Evolutionary conservation across 2,329 filamentous ascomycete species (phyloP).

Genomic region (Arthroderma uncinatum): DNA sequence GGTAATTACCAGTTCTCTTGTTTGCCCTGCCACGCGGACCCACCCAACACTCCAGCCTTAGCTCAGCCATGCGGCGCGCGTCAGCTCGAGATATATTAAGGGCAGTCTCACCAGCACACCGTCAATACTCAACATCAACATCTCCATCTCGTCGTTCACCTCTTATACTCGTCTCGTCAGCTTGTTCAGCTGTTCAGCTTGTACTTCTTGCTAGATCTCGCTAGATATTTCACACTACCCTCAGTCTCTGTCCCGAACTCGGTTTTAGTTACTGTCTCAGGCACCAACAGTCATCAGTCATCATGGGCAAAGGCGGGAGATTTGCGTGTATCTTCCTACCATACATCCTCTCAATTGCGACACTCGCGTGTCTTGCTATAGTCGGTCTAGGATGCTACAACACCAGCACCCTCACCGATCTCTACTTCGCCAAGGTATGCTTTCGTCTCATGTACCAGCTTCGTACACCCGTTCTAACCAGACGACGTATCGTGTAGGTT

Average conservation of each 20-base stretch:
- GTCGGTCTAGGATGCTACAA: conserved; percentile 48
- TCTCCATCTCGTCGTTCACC: not conserved
- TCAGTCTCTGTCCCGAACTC: not conserved
- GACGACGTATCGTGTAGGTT: conserved; percentile 30
- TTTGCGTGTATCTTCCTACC: conserved; percentile 80
- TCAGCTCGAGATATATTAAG: conserved; percentile 5
- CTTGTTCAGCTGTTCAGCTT: not conserved
- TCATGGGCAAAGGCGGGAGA: conserved; percentile 63
- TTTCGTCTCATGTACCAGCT: not conserved
- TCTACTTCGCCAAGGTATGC: conserved; percentile 47
- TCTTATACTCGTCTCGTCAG: not conserved
- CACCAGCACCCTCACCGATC: conserved; percentile 37
- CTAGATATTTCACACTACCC: not conserved
- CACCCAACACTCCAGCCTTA: not conserved
- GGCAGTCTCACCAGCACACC: not conserved
- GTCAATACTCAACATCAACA: not conserved
- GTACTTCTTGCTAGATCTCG: too few species aligned
- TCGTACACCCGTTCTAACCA: conserved; percentile 3
- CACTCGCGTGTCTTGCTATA: conserved; percentile 56
- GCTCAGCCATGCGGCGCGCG: conserved; percentile 5
- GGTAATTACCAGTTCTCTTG: not conserved
- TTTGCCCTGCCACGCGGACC: conserved; percentile 2
- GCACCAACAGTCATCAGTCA: conserved; percentile 17
- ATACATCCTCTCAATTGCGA: conserved; percentile 66
- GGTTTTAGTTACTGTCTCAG: not conserved